Evolutionary conservation across 352 stramenopile species (phyloP), one percentile per base, ranked within the genome.

Genomic region (Globisporangium camurandrum): DNA sequence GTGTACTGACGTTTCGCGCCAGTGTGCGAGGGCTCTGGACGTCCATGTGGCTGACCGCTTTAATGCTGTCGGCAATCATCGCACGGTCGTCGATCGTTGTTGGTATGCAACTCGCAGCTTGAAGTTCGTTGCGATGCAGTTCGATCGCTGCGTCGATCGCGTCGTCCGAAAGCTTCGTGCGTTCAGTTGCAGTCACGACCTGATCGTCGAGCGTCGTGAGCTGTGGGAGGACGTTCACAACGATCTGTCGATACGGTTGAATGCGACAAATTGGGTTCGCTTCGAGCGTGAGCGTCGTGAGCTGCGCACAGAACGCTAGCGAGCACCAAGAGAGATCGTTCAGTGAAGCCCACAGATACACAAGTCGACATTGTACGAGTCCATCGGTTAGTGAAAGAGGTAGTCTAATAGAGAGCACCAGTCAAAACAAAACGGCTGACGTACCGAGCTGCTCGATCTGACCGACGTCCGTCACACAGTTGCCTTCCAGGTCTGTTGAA

Each of bases 391-490:
- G 30, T 22, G 24, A 19, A 49, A 19, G 36, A 20, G 1, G 46
- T 5, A 37, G 2, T 16, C n/a, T 10, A 14, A 16, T 38, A 5
- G 1, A 39, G 33, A 39, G 33, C 12, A 17, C 17, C 0, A n/a
- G 30, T 34, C 30, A 12, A 12, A 50, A 17, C 1, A 24, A 31
- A 26, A 55, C n/a, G n/a, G n/a, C n/a, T n/a, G n/a, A n/a, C 57
- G 49, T 59, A 79, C 83, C 77, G 5, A 95, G 64, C 41, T 92
- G 76, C 57, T 92, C 81, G 46, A 90, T 60, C 53, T 94, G 77
- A 0, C 70, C 70, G 8, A 91, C 68, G 42, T 96, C 84, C 0
- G 59, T 23, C 24, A 96, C 60, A 27, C 53, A 52, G 51, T 95
- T 94, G 19, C 64, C 74, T 59, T 88, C 62, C 23, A 93, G 50